Evolutionary conservation across 768 basidiomycete genomes (phyloP), one percentile per base, ranked within the genome.

Genomic region (Collybia sordida): DNA sequence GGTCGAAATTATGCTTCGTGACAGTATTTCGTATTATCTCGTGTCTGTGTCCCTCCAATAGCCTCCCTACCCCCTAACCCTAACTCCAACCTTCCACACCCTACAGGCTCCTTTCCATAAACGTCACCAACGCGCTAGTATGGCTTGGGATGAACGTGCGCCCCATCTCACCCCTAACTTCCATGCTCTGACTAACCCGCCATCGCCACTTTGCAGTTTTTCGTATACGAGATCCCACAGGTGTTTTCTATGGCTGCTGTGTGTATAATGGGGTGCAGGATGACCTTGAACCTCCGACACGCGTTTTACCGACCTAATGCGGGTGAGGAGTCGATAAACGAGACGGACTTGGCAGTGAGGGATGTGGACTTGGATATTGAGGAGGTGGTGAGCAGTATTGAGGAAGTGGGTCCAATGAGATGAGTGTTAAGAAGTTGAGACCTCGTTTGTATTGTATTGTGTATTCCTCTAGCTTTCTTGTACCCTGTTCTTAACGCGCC

Each of bases 231-330:
- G 23, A 48, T 43, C 4, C 25, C 21, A 18, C 47, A 47, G 45
- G 24, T 12, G 7, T 49, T 53, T n/a, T 42, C 52, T 18, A 47
- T 53, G 1, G 15, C 51, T 1, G 25, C 39, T 17, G 31, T 37
- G 12, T 42, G 46, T 31, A 43, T 52, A 23, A 6, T 52, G 38
- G 51, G 51, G 3, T 52, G 51, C 41, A 46, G 47, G 34, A 53
- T 53, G 47, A 28, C 44, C 15, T 15, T 53, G n/a, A 42, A 49
- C 38, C 28, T 49, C 11, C 24, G 40, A 11, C 15, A 36, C 14
- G 46, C 42, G 12, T 11, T 15, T 24, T 28, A 28, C n/a, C 14
- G 31, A 15, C 5, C 17, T 7, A 19, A 23, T 19, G 45, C 9
- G 31, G 31, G 31, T 31, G 31, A 31, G 31, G 31, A 3, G 11